Evolutionary conservation across 2,329 filamentous ascomycete species (phyloP), one percentile per base, ranked within the genome.

Genomic region (Alternaria sp.): DNA sequence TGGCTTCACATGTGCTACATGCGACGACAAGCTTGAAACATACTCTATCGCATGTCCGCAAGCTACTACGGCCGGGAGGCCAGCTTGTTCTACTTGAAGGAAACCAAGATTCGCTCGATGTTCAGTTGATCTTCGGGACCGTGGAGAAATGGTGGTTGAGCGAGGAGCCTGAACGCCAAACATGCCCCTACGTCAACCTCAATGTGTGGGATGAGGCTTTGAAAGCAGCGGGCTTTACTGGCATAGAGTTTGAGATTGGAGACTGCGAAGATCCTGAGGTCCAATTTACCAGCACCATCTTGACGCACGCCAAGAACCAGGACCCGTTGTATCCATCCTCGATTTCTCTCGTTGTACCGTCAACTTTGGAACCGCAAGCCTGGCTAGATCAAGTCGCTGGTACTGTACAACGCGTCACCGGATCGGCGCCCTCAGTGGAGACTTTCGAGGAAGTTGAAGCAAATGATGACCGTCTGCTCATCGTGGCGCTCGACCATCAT

Each of bases 91-190:
- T 55, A 30, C 41, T 55, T 7, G 52, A 55, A 32, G 28, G 32
- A 4, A 55, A 9, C 5, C 41, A 55, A 25, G 43, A 55, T 20
- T 36, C 41, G 1, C 52, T 55, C 16, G 52, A 55, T 3, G 41
- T 46, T 9, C 52, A 55, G 14, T 34, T 55, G 2, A 36, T 55
- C 7, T 55, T 55, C 12, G 52, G 52, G 10, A 55, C 52, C 0
- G 30, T 46, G 6, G 28, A 34, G 16, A 36, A 3, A 16, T 55
- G 52, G 52, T 55, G 52, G 52, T 20, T 55, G 27, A 36, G 52
- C 27, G 43, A 55, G 32, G 53, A 55, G 22, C 41, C 28, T 27
- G 53, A 55, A 38, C 41, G 53, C 16, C 41, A 55, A 28, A 46
- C 41, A 18, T 36, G 53, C 41, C 53, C 53, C 4, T 36, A 38